Percentiles rank a stretch among this genome's conserved stretches.
Conservation (phyloP, 768 basidiomycete species). For the Clitopilus hobsonii region DNA sequence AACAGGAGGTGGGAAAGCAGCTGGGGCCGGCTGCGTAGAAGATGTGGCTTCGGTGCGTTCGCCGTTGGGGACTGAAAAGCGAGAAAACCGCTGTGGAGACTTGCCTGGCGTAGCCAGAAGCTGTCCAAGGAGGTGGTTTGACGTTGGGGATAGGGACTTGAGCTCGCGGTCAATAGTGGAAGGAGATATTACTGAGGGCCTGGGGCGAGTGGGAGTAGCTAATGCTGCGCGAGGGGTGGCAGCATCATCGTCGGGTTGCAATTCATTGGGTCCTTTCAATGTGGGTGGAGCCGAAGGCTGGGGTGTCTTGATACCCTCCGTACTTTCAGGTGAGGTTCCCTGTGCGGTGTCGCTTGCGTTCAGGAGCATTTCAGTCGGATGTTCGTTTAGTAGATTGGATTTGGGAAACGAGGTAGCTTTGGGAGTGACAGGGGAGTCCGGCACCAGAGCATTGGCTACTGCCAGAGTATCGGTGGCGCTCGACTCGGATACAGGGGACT, state of each 20-base stretch:
- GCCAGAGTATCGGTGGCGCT: background rate
- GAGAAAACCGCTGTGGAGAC: background rate
- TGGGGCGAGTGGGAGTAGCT: background rate
- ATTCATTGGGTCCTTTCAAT: background rate
- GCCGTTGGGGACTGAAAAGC: background rate
- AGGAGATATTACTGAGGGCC: background rate
- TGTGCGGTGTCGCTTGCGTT: background rate
- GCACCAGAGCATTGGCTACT: background rate
- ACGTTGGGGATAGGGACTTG: background rate
- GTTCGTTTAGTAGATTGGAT: background rate
- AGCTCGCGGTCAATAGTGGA: background rate
- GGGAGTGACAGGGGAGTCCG: background rate
- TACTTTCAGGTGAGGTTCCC: too few relatives aligned
- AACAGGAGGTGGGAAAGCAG: background rate
- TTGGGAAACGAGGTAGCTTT: background rate
- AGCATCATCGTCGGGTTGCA: background rate
- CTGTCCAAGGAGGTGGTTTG: background rate
- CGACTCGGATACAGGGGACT: background rate
- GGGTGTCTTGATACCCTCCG: background rate
- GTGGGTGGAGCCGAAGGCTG: background rate
- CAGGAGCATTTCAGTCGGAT: background rate
- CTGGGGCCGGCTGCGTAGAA: background rate
- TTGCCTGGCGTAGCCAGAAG: background rate
- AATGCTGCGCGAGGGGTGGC: background rate
- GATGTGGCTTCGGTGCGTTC: background rate